A percentile compares a stretch with the other conserved stretches of the same genome.
phyloP scores from a whole-genome alignment of 2,329 filamentous ascomycete species.

The Cladophialophora immunda region DNA sequence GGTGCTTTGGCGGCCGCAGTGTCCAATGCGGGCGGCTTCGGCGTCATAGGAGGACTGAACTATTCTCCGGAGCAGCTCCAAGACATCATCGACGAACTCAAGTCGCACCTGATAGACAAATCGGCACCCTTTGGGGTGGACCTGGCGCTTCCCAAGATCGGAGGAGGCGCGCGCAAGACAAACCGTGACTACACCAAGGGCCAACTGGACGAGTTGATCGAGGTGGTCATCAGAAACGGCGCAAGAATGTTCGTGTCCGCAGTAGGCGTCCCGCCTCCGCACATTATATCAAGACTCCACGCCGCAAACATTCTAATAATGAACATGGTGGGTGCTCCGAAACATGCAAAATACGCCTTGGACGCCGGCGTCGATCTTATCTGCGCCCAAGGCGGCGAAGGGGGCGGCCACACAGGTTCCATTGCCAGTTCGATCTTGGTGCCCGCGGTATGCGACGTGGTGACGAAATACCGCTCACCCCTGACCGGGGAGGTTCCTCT shows the following conservation, averaged over 20 bases:
- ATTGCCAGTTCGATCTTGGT: constrained; percentile 83
- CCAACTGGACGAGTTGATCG: constrained; percentile 84
- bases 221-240: constrained; percentile 84
- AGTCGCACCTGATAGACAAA: constrained; percentile 71
- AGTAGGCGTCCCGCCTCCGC: constrained; percentile 76
- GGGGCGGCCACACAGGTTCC: constrained; percentile 86
- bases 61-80: constrained; percentile 78
- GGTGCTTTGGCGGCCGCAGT: constrained; percentile 82
- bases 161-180: constrained; percentile 81
- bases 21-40: constrained; percentile 84
- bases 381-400: too few species aligned
- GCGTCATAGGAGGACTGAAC: constrained; percentile 68
- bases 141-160: constrained; percentile 87
- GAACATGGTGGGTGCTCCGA: constrained; percentile 97
- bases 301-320: constrained; percentile 81
- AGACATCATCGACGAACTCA: constrained; percentile 83
- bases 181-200: constrained; percentile 96
- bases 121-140: constrained; percentile 87
- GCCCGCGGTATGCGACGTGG: constrained; percentile 85
- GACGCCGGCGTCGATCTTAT: constrained; percentile 84
- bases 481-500: constrained; percentile 75
- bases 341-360: constrained; percentile 86
- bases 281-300: constrained; percentile 68
- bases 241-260: constrained; percentile 85
- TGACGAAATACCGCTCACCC: constrained; percentile 72